Percentiles rank a stretch among this genome's conserved stretches.
These are phyloP conservation scores for Pythium monospermum DNA, from an alignment of 352 stramenopile species.

Conservation along the genomic window DNA sequence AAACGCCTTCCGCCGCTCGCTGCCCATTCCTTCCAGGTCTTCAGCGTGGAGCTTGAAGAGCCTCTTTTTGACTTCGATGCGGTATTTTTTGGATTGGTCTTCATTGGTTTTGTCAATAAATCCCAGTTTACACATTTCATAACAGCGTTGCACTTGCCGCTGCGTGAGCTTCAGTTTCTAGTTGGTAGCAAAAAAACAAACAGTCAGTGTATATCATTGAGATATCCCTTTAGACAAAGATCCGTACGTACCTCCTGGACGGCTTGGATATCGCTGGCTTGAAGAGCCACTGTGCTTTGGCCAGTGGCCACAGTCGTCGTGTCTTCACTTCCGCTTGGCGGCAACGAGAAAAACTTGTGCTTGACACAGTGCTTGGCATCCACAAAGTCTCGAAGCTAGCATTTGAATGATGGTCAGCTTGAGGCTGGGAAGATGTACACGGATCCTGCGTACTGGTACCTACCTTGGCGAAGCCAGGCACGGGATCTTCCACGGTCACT, in stretches of 20 bases:
- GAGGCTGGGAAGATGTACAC: not conserved
- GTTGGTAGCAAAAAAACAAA: not conserved
- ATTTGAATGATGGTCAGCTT: not conserved
- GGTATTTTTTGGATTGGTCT: constrained; percentile 52
- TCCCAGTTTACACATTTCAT: constrained; percentile 65
- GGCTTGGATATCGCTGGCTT: constrained; percentile 42
- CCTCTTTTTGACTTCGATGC: constrained; percentile 79
- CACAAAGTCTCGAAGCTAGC: constrained; percentile 65
- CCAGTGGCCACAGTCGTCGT: constrained; percentile 17
- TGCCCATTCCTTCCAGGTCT: constrained; percentile 70
- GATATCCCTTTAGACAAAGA: not conserved
- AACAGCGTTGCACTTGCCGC: constrained; percentile 74
- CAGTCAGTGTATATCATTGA: not conserved
- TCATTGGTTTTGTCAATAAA: constrained; percentile 51
- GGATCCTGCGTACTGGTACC: not conserved
- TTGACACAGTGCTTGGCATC: constrained; percentile 57
- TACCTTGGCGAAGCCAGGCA: constrained; percentile 69
- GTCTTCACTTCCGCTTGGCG: constrained; percentile 24
- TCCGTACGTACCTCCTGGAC: constrained; percentile 44
- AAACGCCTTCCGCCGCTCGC: constrained; percentile 72
- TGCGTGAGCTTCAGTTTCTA: constrained; percentile 69
- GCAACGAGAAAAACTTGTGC: constrained; percentile 54
- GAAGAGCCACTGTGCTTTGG: constrained; percentile 35
- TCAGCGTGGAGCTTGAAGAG: constrained; percentile 63
- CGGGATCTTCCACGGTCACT: constrained; percentile 80